phyloP scores from a whole-genome alignment of 495 filamentous ascomycete genomes.

The Bombardia bombarda region DNA sequence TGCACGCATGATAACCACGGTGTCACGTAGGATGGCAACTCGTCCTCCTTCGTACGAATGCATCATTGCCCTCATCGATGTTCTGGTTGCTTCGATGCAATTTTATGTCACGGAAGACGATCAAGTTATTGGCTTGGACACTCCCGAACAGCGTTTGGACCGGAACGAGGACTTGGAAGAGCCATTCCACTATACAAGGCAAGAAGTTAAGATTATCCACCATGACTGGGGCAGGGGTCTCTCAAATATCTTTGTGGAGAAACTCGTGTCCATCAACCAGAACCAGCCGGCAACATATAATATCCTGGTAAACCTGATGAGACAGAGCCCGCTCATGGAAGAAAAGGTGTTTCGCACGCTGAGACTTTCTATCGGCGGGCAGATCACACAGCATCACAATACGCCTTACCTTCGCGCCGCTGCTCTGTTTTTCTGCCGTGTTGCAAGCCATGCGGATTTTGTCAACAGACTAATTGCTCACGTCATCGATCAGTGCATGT shows the following conservation, averaged over 20 bases:
- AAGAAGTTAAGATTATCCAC: slow-evolving; percentile 36
- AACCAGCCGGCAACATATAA: slow-evolving; percentile 31
- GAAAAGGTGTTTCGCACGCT: slow-evolving; percentile 24
- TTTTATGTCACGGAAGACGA: slow-evolving; percentile 3
- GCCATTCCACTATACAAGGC: slow-evolving; percentile 26
- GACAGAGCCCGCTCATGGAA: slow-evolving; percentile 27
- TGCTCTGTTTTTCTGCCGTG: slow-evolving; percentile 24
- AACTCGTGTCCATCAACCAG: slow-evolving; percentile 42
- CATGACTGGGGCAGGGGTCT: slow-evolving; percentile 28
- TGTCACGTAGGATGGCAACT: slow-evolving; percentile 41
- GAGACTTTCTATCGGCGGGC: slow-evolving; percentile 23
- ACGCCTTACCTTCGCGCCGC: slow-evolving; percentile 31
- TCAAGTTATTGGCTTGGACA: background rate
- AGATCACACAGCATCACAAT: slow-evolving; percentile 20
- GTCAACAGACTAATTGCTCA: slow-evolving; percentile 27
- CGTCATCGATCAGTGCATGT: slow-evolving; percentile 27
- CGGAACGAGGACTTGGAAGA: slow-evolving; percentile 10
- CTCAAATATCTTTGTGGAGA: slow-evolving; percentile 41
- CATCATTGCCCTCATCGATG: slow-evolving; percentile 49
- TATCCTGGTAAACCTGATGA: slow-evolving; percentile 37
- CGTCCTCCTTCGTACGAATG: slow-evolving; percentile 44
- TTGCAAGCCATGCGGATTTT: slow-evolving; percentile 15
- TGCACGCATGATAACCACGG: slow-evolving; percentile 28
- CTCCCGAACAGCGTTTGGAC: slow-evolving; percentile 17
- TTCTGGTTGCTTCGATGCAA: slow-evolving; percentile 39